A percentile compares a stretch with the other conserved stretches of the same genome.
phyloP scores from a whole-genome alignment of 2,329 filamentous ascomycete species.

The Penicillium glabrum region DNA sequence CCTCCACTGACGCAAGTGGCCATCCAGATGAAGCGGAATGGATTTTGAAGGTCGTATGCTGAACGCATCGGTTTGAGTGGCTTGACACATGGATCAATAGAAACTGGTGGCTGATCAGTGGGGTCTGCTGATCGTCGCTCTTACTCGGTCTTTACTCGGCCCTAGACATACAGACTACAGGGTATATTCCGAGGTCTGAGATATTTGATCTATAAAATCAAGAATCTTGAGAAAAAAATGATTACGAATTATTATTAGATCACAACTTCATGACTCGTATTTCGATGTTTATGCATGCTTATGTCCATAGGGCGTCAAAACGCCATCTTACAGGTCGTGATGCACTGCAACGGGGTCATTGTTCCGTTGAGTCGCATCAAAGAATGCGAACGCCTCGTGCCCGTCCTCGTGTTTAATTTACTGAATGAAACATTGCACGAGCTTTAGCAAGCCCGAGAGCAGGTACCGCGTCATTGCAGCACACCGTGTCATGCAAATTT shows the following conservation, averaged over 20 bases:
- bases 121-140: constrained; percentile 7
- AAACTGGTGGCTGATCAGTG: constrained; percentile 3
- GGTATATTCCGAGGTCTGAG: not conserved
- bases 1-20: constrained; percentile 18
- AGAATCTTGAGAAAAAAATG: not conserved
- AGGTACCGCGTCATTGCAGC: not conserved
- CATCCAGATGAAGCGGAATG: not conserved
- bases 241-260: not conserved
- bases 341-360: not conserved
- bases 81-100: constrained; percentile 9
- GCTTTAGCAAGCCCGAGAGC: constrained; percentile 1
- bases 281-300: constrained; percentile 11
- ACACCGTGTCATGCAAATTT: constrained; percentile 6
- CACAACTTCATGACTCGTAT: constrained; percentile 17
- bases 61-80: not conserved
- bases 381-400: not conserved
- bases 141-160: constrained; percentile 6
- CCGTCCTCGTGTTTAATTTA: not conserved
- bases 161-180: not conserved
- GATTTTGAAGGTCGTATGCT: not conserved
- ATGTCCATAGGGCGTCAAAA: constrained; percentile 5
- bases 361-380: not conserved
- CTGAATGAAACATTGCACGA: not conserved
- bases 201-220: not conserved
- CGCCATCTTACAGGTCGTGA: not conserved